phyloP scores from a whole-genome alignment of 805 yeast genomes.

The Ogataea pignaliae region DNA sequence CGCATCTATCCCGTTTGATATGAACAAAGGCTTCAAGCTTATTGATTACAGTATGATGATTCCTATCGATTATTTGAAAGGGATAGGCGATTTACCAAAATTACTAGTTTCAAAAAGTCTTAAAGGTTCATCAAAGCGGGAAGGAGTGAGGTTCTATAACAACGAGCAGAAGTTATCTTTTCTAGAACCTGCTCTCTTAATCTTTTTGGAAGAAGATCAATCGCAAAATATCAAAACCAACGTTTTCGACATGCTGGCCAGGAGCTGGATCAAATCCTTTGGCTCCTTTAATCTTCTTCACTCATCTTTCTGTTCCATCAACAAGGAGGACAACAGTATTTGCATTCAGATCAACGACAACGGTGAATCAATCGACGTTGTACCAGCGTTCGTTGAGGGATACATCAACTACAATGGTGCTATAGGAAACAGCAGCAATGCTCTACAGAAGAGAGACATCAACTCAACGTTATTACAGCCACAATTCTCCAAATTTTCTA shows the following conservation, averaged over 20 bases:
- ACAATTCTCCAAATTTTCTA: slow-evolving; percentile 15
- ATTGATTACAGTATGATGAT: slow-evolving; percentile 36
- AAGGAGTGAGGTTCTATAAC: slow-evolving; percentile 23
- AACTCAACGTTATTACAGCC: slow-evolving; percentile 6
- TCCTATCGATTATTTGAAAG: slow-evolving; percentile 27
- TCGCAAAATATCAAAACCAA: slow-evolving; percentile 8
- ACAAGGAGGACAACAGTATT: slow-evolving; percentile 26
- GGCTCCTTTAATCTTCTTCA: slow-evolving; percentile 33
- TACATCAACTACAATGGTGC: slow-evolving; percentile 12
- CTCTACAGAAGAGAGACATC: slow-evolving; percentile 4
- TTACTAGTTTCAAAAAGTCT: slow-evolving; percentile 1
- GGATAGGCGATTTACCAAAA: slow-evolving; percentile 6
- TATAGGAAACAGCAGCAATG: too few relatives aligned
- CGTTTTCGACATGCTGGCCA: slow-evolving; percentile 40
- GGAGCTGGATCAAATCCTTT: slow-evolving; percentile 34
- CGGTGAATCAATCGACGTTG: slow-evolving; percentile 24
- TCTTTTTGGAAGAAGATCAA: slow-evolving; percentile 30
- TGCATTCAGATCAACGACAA: slow-evolving; percentile 37
- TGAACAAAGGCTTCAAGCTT: slow-evolving; percentile 33
- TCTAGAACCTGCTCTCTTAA: slow-evolving; percentile 35
- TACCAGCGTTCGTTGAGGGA: slow-evolving; percentile 22
- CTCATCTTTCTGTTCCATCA: slow-evolving; percentile 41
- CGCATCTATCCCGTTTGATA: slow-evolving; percentile 34
- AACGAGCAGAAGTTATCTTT: slow-evolving; percentile 16
- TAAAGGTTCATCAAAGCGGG: slow-evolving; percentile 17